Conservation (phyloP, 352 stramenopile genomes). For the Pythium dissimile region DNA sequence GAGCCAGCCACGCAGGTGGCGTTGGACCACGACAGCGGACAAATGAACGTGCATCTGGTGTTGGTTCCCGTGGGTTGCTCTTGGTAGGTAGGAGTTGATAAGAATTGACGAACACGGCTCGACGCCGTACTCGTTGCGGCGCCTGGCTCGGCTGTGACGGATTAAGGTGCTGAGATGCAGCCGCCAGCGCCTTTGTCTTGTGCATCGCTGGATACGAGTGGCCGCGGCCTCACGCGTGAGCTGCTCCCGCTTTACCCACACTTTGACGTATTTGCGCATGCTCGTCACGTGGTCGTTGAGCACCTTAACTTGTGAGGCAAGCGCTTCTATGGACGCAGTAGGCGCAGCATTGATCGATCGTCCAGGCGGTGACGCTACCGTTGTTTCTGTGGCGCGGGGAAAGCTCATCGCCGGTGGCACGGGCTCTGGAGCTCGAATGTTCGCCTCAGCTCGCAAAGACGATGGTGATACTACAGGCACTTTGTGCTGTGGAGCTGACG, state of each 20-base stretch:
- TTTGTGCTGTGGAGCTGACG: not conserved
- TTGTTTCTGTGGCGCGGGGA: no score
- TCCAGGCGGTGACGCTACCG: not conserved
- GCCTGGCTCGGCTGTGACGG: constrained; percentile 10
- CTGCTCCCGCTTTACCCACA: constrained; percentile 73
- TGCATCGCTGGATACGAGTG: constrained; percentile 42
- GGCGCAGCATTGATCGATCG: not conserved
- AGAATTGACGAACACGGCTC: not conserved
- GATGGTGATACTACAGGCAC: no score
- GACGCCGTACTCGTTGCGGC: constrained; percentile 15
- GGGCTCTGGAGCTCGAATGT: not conserved
- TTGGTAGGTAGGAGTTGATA: not conserved
- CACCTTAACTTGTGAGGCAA: constrained; percentile 19
- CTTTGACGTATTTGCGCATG: constrained; percentile 78
- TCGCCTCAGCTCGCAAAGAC: not conserved
- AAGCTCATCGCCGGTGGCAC: not conserved
- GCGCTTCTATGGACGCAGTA: not conserved
- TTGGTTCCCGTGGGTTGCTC: no score
- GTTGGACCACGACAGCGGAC: constrained; percentile 17
- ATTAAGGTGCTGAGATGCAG: constrained; percentile 1
- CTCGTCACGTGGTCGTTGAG: constrained; percentile 45
- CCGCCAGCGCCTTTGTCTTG: constrained; percentile 14
- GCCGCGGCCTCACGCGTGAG: constrained; percentile 41
- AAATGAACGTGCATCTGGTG: constrained; percentile 8
- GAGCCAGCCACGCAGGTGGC: constrained; percentile 24